Conservation (phyloP, 1,139 yeast genomes). For the Ogataea hybrid region DNA sequence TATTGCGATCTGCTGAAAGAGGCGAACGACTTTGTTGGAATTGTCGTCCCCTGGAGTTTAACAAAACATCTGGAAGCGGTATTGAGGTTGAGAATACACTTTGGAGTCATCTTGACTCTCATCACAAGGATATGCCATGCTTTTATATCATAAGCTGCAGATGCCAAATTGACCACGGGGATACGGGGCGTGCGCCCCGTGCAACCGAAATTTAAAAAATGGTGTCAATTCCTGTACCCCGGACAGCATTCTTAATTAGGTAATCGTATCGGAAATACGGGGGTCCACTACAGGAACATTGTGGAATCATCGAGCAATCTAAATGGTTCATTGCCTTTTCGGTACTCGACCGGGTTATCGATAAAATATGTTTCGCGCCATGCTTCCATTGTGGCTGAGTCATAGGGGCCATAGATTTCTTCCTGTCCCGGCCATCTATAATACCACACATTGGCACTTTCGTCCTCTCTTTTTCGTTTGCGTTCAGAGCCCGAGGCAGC, state of each 20-base stretch:
- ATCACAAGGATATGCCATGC: not conserved
- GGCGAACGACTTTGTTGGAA: conserved; percentile 21
- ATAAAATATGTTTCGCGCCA: conserved; percentile 59
- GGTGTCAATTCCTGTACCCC: conserved; percentile 11
- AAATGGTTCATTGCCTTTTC: conserved; percentile 8
- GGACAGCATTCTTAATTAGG: conserved; percentile 7
- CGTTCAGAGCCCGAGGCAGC: conserved; percentile 30
- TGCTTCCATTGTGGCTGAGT: conserved; percentile 51
- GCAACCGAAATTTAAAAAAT: conserved; percentile 6
- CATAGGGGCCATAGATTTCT: conserved; percentile 59
- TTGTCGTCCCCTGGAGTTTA: conserved; percentile 12
- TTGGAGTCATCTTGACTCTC: conserved; percentile 20
- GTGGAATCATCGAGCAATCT: conserved; percentile 7
- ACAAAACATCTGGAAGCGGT: conserved; percentile 28
- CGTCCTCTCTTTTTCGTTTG: conserved; percentile 22
- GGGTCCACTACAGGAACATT: conserved; percentile 1
- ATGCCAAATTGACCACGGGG: conserved; percentile 7
- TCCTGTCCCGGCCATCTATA: conserved; percentile 54
- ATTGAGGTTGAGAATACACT: conserved; percentile 23
- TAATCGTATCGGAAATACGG: conserved; percentile 3
- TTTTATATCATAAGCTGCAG: conserved; percentile 1
- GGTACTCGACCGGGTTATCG: conserved; percentile 17
- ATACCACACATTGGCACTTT: conserved; percentile 42
- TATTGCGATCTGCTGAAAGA: conserved; percentile 23
- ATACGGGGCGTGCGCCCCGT: conserved; percentile 10